Evolutionary conservation across 2,329 filamentous ascomycete genomes (phyloP).

Genomic region (Epichloe aotearoae): DNA sequence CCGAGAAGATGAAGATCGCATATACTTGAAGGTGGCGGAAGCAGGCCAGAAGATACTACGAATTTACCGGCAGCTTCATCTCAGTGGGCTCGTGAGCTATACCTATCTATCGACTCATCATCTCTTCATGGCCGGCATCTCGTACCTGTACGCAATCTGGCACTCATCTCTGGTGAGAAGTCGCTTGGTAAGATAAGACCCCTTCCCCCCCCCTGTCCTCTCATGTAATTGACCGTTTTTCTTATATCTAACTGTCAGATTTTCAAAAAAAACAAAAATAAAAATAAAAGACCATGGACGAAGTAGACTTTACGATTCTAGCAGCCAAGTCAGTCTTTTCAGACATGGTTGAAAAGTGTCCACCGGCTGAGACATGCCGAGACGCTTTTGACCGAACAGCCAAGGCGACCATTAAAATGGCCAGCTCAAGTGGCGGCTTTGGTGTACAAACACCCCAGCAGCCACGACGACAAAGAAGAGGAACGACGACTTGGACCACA

Average conservation of each 20-base stretch:
- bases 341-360: constrained; percentile 88
- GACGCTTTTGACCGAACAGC: constrained; percentile 93
- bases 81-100: constrained; percentile 83
- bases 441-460: constrained; percentile 28
- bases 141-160: constrained; percentile 95
- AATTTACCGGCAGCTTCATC: constrained; percentile 78
- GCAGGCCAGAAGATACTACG: constrained; percentile 87
- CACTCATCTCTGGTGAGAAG: constrained; percentile 82
- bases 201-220: not conserved
- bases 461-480: constrained; percentile 14
- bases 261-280: no score
- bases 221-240: not conserved
- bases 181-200: constrained; percentile 50
- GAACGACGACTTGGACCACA: constrained; percentile 18
- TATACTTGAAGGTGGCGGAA: constrained; percentile 90
- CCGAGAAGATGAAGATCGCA: constrained; percentile 72
- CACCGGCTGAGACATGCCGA: constrained; percentile 84
- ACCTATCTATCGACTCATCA: constrained; percentile 93
- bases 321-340: constrained; percentile 85
- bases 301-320: constrained; percentile 93
- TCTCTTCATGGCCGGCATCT: constrained; percentile 93
- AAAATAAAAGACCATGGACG: constrained; percentile 58
- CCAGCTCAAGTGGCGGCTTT: constrained; percentile 73
- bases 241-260: not conserved
- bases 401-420: constrained; percentile 92